A percentile compares a stretch with the other conserved stretches of the same genome.
Conservation (phyloP, 176 grass and related monocot species). For the Tillandsia leiboldiana region DNA sequence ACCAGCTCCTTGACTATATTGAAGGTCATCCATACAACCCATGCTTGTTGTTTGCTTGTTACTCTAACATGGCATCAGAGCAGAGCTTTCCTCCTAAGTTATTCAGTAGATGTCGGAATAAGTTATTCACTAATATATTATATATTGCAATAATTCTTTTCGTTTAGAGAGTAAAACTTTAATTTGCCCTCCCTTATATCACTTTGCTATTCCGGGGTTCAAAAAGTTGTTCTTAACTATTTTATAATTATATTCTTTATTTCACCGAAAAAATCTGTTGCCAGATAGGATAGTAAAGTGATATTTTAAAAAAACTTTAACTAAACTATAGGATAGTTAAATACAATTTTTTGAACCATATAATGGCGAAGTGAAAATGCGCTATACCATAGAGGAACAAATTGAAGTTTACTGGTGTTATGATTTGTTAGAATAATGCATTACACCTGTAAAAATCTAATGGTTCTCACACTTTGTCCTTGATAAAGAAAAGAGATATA, state of each 20-base stretch:
- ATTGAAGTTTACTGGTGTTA: too few relatives aligned
- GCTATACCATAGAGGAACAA: too few relatives aligned
- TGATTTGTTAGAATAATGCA: too few relatives aligned
- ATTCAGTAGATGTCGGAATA: neutral
- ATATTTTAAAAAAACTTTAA: too few relatives aligned
- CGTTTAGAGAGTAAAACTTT: neutral
- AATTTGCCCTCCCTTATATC: neutral
- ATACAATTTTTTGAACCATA: too few relatives aligned
- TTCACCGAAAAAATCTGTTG: neutral
- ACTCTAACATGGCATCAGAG: neutral
- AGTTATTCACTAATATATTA: slow-evolving; percentile 5
- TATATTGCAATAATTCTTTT: neutral
- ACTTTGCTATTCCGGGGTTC: neutral
- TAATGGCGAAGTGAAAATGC: too few relatives aligned
- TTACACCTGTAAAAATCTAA: too few relatives aligned
- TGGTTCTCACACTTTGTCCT: too few relatives aligned
- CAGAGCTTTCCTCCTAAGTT: neutral
- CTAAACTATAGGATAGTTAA: too few relatives aligned
- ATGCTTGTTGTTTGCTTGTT: neutral
- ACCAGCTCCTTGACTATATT: slow-evolving; percentile 87
- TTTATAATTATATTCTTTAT: neutral
- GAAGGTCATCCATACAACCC: slow-evolving; percentile 37
- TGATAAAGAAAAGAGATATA: too few relatives aligned
- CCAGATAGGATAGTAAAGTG: too few relatives aligned
- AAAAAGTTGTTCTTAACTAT: neutral